These are phyloP conservation scores for Solanum clarkiae DNA, from an alignment of 257 asterid species.

Conservation along the genomic window DNA sequence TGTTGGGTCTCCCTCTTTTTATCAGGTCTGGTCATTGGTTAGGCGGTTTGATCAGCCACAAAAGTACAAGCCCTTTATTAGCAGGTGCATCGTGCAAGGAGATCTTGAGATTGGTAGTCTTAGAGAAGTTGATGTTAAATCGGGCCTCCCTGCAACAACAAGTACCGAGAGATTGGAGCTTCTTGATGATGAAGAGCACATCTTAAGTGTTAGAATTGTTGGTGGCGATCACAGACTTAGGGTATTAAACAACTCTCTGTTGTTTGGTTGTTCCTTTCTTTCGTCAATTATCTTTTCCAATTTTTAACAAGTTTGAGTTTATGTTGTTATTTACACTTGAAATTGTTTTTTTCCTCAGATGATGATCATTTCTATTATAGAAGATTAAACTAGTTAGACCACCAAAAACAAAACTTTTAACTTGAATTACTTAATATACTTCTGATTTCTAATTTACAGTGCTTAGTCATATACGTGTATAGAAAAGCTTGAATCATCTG, in stretches of 20 bases:
- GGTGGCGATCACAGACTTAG: conserved; percentile 81
- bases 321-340: not conserved
- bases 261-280: not conserved
- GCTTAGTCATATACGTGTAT: not conserved
- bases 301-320: not conserved
- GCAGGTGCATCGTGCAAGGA: conserved; percentile 57
- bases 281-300: not conserved
- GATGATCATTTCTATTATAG: not conserved
- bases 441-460: not conserved
- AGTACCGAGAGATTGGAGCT: conserved; percentile 82
- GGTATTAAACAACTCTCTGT: conserved; percentile 16
- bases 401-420: not conserved
- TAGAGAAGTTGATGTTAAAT: conserved; percentile 75
- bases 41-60: conserved; percentile 83
- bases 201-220: conserved; percentile 55
- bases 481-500: not conserved
- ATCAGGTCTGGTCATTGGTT: conserved; percentile 77
- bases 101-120: conserved; percentile 63
- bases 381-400: not conserved
- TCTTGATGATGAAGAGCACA: conserved; percentile 69
- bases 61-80: conserved; percentile 67
- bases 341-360: not conserved
- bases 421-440: not conserved
- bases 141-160: conserved; percentile 83
- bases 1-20: not conserved